These are phyloP conservation scores for maize (Zea mays) DNA, from an alignment of 176 grass and related monocot genomes.

Conservation along the genomic window Zm-B73-REFERENCE-NAM-5.0 NC_050099.1:194580501-194581000, in stretches of 20 bases:
- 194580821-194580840: background rate
- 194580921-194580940: constrained; percentile 27
- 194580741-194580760: no score
- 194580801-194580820: constrained; percentile 5
- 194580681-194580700: constrained; percentile 4
- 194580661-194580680: background rate
- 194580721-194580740: no score
- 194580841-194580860: constrained; percentile 37
- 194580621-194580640: constrained; percentile 1
- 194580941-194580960: constrained; percentile 35
- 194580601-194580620: background rate
- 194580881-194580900: constrained; percentile 48
- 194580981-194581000: constrained; percentile 42
- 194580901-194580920: constrained; percentile 38
- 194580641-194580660: background rate
- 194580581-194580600: constrained; percentile 33
- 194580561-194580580: constrained; percentile 15
- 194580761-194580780: no score
- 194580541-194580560: constrained; percentile 28
- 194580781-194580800: background rate
- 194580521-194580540: constrained; percentile 31
- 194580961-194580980: constrained; percentile 6
- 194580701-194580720: no score
- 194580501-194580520: constrained; percentile 31
- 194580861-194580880: constrained; percentile 45